Evolutionary conservation across 2,329 filamentous ascomycete genomes (phyloP), one percentile per base, ranked within the genome.

Genomic region (Ascocoryne sarcoides): DNA sequence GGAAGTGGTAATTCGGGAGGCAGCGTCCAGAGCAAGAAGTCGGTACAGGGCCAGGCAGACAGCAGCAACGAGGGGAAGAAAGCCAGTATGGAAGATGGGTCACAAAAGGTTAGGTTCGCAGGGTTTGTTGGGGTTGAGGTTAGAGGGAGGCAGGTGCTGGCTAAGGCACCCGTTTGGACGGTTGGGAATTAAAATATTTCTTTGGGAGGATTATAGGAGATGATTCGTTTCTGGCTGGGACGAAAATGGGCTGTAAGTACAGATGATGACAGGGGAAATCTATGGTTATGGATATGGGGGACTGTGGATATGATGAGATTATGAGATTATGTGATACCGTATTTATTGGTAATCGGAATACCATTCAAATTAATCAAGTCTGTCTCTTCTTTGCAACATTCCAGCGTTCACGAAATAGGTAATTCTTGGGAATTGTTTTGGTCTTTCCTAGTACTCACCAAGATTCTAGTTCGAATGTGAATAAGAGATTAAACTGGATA

Each of bases 91-190:
- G 55, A 59, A 39, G 56, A 61, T 47, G 52, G 55, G 26, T 37
- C 49, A 36, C 53, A 61, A 42, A 79, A 75, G 50, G 76, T 90
- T 41, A 76, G 84, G 31, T 83, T 89, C 59, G 79, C 84, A 2
- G 82, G 79, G 4, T 90, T 89, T 59, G 62, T 88, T 42, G 75
- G 46, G 9, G 47, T 88, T 21, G 84, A 89, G 62, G 83, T 90
- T 5, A 69, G 82, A 47, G 82, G 83, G 16, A 75, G 83, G 44
- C 84, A 84, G 62, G 79, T 88, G 35, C 65, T 90, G 53, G 66
- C 77, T 46, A 87, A 87, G 65, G 81, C 84, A 15, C 83, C 84
- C 10, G 79, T 89, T 21, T 90, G 77, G 77, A 71, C 70, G 9
- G 49, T 79, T 44, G 57, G 56, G 7, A 26, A 12, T 26, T 26